Evolutionary conservation across 2,329 filamentous ascomycete genomes (phyloP).

Genomic region (Aspergillus calidoustus): DNA sequence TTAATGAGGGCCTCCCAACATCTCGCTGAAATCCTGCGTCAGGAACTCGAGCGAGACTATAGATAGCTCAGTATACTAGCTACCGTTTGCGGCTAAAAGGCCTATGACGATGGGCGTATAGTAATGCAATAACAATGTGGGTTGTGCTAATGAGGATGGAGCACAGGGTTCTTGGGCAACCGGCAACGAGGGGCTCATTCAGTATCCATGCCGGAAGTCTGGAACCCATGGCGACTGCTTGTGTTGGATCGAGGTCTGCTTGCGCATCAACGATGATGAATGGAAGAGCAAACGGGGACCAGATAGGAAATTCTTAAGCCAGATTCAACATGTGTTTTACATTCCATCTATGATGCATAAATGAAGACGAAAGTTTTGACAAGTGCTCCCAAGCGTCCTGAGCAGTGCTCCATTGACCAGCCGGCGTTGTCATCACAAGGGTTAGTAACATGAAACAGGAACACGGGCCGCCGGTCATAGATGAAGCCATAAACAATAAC

Average conservation of each 20-base stretch:
- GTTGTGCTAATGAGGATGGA: not conserved
- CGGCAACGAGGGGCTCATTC: not conserved
- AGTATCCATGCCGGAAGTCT: not conserved
- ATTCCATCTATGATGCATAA: slow-evolving; percentile 47
- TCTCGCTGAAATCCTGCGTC: not conserved
- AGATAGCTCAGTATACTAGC: no score
- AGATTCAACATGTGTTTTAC: slow-evolving; percentile 38
- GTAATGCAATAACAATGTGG: no score
- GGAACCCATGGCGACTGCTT: not conserved
- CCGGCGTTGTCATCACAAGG: slow-evolving; percentile 32
- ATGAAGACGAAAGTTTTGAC: slow-evolving; percentile 34
- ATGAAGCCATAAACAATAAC: slow-evolving; percentile 30
- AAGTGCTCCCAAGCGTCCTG: slow-evolving; percentile 34
- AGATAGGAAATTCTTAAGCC: not conserved
- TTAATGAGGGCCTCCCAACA: not conserved
- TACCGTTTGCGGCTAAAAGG: no score
- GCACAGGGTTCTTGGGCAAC: not conserved
- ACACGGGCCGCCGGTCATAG: slow-evolving; percentile 33
- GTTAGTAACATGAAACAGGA: slow-evolving; percentile 29
- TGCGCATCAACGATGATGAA: not conserved
- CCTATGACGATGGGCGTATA: no score
- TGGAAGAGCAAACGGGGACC: no score
- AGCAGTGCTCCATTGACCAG: slow-evolving; percentile 27
- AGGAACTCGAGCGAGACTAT: not conserved
- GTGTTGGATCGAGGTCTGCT: not conserved